Base-by-base conservation (phyloP, 768 basidiomycete genomes). In the Calvatia gigantea region DNA sequence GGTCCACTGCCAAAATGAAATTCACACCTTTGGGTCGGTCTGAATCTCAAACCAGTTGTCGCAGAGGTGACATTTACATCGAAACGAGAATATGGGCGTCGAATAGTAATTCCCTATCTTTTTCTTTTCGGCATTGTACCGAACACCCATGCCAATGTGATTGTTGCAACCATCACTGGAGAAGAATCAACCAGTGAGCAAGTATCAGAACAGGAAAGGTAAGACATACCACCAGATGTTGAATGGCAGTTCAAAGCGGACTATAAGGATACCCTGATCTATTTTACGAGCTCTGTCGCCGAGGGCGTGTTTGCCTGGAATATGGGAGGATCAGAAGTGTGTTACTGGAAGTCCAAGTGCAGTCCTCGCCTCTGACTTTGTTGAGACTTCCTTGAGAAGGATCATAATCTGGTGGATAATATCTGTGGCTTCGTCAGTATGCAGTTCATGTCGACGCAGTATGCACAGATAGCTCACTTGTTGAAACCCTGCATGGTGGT, bases 81-180 rank as follows among this genome's bases (percentile, higher is more conserved):
- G 82, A 69, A 99, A 99, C 5, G 87, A 90, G 67, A 76, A 98
- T 52, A 99, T 98, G 8, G 94, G 91, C 0, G 95, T 98, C 5
- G 92, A 91, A 67, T 89, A 94, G 71, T 99, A 99, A 56, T 82
- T 85, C 12, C 97, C 97, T 31, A 98, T 82, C 70, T 96, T 98
- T 76, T 89, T 89, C 83, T 99, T 99, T 71, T 98, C 95, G 0
- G 97, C 97, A 62, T 99, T 99, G 77, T 98, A 99, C n/a, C 97
- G 90, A 1, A 99, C 97, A 21, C 97, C 97, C 84, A 97, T 97
- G 9, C 97, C 97, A 48, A 99, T 92, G 73, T 98, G 97, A 62
- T 89, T 89, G 69, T 95, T 87, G 73, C 96, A 99, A 73, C 88
- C 88, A 31, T 86, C 92, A 65, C 96, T 98, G 70, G 33, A 55